These are phyloP conservation scores for Calocera cornea DNA, from an alignment of 768 basidiomycete species.

Conservation along the genomic window DNA sequence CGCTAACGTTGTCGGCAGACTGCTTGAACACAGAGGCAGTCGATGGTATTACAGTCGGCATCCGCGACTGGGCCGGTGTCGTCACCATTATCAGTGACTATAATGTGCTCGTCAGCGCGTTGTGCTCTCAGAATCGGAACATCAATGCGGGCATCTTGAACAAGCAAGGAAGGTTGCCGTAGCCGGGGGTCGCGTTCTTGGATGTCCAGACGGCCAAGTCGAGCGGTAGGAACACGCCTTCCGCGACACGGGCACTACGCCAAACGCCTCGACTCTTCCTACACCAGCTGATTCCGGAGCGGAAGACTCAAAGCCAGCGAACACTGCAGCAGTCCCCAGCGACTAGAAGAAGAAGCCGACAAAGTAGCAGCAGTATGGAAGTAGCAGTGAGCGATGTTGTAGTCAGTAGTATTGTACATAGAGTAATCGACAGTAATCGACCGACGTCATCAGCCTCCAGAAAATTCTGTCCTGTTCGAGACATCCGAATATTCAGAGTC, in stretches of 20 bases:
- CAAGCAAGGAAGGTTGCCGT: slow-evolving; percentile 79
- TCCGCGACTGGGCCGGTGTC: slow-evolving; percentile 87
- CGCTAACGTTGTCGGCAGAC: slow-evolving; percentile 27
- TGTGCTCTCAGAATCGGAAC: slow-evolving; percentile 90
- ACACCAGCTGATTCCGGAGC: slow-evolving; percentile 60
- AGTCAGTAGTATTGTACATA: no score
- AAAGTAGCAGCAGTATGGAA: no score
- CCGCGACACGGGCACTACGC: slow-evolving; percentile 53
- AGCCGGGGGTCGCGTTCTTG: slow-evolving; percentile 69
- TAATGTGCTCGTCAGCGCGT: slow-evolving; percentile 67
- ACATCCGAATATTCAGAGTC: no score
- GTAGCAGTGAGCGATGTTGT: no score
- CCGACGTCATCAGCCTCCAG: no score
- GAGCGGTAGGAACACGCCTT: slow-evolving; percentile 57
- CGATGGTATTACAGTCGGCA: slow-evolving; percentile 87
- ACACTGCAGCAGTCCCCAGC: slow-evolving; percentile 27
- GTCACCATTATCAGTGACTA: slow-evolving; percentile 97
- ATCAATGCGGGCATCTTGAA: slow-evolving; percentile 74
- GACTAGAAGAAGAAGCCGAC: slow-evolving; percentile 86
- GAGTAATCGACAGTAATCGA: no score
- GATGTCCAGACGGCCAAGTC: slow-evolving; percentile 58
- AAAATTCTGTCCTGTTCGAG: no score
- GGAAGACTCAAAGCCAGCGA: slow-evolving; percentile 36
- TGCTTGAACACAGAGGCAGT: slow-evolving; percentile 94
- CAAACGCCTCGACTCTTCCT: slow-evolving; percentile 18